Evolutionary conservation across 208 protist genomes (phyloP), one percentile per base, ranked within the genome.

Genomic region (Porcisia deanei): DNA sequence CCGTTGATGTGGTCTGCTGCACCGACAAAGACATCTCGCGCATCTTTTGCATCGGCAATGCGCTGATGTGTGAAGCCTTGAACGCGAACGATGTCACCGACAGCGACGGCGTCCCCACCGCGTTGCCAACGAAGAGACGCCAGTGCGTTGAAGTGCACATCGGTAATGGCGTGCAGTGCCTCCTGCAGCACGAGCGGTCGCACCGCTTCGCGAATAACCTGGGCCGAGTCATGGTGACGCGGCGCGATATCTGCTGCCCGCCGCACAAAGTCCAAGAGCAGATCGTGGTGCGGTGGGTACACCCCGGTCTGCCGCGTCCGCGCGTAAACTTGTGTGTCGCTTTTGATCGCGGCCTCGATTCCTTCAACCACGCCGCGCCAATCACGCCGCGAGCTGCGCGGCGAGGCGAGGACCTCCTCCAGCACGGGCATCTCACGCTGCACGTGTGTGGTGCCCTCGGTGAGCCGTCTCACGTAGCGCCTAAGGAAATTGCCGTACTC

Each of bases 141-240:
- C 57, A 90, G 47, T 4, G 91, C 88, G 81, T 97, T 97, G 80
- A 95, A 97, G 80, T 91, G 83, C 65, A 95, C 89, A 53, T 95
- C 89, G 39, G 87, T 83, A 25, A 94, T 79, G 30, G 84, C 85
- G 66, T 85, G 88, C 71, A 97, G 61, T 55, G 88, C 90, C 70
- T 97, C 90, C 53, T 86, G 85, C 54, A 95, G 52, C 37, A 97
- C 72, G 52, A 83, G 71, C 25, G 84, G 88, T 30, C 81, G 77
- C 70, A 96, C 73, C 18, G 74, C 72, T 68, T 96, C 88, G 25
- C 88, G 90, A 71, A 95, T 87, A 43, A 97, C 68, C 67, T 91
- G 85, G 12, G 93, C 90, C 3, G 89, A 89, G 82, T 95, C 89
- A 75, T 89, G 85, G 75, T 84, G 79, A 49, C 73, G 84, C 37